Evolutionary conservation across 2,329 filamentous ascomycete species (phyloP), one percentile per base, ranked within the genome.

Genomic region (Cytospora mali): DNA sequence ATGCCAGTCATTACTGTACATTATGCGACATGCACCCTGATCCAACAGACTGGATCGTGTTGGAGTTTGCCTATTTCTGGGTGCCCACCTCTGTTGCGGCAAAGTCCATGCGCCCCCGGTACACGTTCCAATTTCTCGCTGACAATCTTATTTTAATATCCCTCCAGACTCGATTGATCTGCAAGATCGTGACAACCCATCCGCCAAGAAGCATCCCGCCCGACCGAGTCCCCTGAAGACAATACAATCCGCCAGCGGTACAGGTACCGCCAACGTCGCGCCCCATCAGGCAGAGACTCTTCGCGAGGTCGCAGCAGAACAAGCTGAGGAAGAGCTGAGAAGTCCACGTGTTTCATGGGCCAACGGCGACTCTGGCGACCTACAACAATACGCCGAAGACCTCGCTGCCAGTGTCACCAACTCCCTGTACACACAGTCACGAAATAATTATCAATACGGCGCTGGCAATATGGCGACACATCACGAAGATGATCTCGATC

Each of bases 161-260:
- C 49, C 31, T 62, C 65, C 77, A 96, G 94, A 98, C 80, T 96
- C 94, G 66, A 90, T 97, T 78, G 95, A 98, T 79, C 87, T 98
- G 58, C 95, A 98, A 83, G 87, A 92, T 77, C 90, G 88, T 72
- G 81, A 88, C 72, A 82, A 89, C 64, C 92, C 93, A 35, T 95
- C 93, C 52, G 92, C 94, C 46, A 85, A 96, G 79, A 90, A 93
- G 74, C 93, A 96, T 75, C 28, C 62, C 49, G 80, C 84, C 68
- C 84, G 85, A 71, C 80, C 79, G 61, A 74, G 76, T 62, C 78
- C 80, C 68, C 77, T 81, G 67, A 64, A 81, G 79, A 63, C 77
- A 81, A 70, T 84, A 77, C 66, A 77, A 67, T 79, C 84, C 65
- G 76, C 82, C 67, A 71, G 73, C 72, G 72, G 76, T 53, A 56